Percentiles rank a stretch among this genome's conserved stretches.
These are phyloP conservation scores for Mrakia frigida DNA, from an alignment of 768 basidiomycete species.

Conservation along the genomic window DNA sequence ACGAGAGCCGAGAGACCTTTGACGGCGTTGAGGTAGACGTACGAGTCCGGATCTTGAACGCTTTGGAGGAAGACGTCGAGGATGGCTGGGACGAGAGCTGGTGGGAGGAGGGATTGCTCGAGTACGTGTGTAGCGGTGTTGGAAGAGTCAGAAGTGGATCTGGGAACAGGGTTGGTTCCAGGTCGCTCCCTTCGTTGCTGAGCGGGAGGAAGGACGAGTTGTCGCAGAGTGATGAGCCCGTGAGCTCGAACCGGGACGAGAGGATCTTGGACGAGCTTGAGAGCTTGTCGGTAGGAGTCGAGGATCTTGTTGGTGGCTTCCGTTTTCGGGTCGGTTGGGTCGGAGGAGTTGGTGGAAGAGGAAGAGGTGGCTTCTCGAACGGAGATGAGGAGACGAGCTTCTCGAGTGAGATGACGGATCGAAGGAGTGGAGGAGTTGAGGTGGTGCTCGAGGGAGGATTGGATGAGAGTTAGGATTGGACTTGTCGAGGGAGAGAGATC, in stretches of 20 bases:
- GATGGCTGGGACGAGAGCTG: constrained; percentile 72
- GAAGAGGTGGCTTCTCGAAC: constrained; percentile 50
- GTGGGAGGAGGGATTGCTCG: constrained; percentile 26
- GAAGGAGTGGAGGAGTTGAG: constrained; percentile 50
- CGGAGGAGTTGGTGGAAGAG: not conserved
- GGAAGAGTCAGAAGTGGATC: constrained; percentile 27
- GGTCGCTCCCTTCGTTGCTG: constrained; percentile 37
- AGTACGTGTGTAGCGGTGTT: constrained; percentile 46
- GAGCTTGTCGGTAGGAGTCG: constrained; percentile 75
- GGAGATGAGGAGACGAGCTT: constrained; percentile 77
- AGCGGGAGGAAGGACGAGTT: constrained; percentile 56
- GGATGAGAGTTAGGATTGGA: constrained; percentile 67
- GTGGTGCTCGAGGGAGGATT: constrained; percentile 58
- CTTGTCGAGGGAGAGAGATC: constrained; percentile 46
- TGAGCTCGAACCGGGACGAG: constrained; percentile 91
- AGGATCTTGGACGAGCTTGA: constrained; percentile 82
- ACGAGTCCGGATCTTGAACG: constrained; percentile 89
- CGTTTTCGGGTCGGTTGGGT: constrained; percentile 32
- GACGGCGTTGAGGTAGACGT: constrained; percentile 85
- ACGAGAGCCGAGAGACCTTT: constrained; percentile 85
- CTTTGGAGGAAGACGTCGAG: constrained; percentile 79
- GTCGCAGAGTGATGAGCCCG: constrained; percentile 73
- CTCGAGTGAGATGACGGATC: constrained; percentile 61
- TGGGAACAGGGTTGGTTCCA: constrained; percentile 16
- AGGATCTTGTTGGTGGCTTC: constrained; percentile 40